These are phyloP conservation scores for Malassezia sp. DNA, from an alignment of 1,284 basidiomycete genomes.

Conservation along the genomic window DNA sequence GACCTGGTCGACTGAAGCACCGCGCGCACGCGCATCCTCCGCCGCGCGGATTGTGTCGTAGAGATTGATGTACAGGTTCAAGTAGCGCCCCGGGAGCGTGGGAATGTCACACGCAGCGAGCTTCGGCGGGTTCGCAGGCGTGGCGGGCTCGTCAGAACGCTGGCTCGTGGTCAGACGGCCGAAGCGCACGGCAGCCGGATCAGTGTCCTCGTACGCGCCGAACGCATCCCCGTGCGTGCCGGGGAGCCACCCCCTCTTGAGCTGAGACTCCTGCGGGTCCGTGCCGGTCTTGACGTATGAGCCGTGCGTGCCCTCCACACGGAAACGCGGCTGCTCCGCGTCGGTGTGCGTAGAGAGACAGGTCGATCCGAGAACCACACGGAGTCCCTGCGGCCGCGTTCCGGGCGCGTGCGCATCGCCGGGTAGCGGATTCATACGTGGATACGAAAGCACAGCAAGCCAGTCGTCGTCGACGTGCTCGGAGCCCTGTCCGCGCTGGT, in stretches of 20 bases:
- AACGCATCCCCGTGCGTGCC: conserved; percentile 29
- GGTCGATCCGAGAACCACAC: conserved; percentile 30
- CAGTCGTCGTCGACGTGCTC: conserved; percentile 41
- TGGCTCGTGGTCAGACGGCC: conserved; percentile 32
- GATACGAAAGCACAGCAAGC: conserved; percentile 33
- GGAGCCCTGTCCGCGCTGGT: conserved; percentile 31
- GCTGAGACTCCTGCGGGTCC: conserved; percentile 43
- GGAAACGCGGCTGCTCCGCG: conserved; percentile 35
- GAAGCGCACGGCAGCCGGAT: conserved; percentile 23
- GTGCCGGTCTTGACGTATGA: conserved; percentile 37
- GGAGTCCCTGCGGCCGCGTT: conserved; percentile 27
- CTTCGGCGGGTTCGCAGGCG: conserved; percentile 27
- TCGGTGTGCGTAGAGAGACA: conserved; percentile 36
- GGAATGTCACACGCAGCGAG: conserved; percentile 31
- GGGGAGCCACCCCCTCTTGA: conserved; percentile 38
- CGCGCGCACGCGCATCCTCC: conserved; percentile 15
- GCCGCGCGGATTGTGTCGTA: conserved; percentile 29
- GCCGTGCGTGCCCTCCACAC: conserved; percentile 34
- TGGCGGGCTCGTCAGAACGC: conserved; percentile 14
- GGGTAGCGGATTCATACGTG: conserved; percentile 22
- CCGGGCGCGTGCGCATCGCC: conserved; percentile 26
- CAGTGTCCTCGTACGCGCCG: conserved; percentile 27
- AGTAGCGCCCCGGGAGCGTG: conserved; percentile 38
- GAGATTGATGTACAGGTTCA: conserved; percentile 35
- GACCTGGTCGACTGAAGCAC: conserved; percentile 8